These are phyloP conservation scores for Usnea hakonensis DNA, from an alignment of 495 filamentous ascomycete genomes.

Conservation along the genomic window DNA sequence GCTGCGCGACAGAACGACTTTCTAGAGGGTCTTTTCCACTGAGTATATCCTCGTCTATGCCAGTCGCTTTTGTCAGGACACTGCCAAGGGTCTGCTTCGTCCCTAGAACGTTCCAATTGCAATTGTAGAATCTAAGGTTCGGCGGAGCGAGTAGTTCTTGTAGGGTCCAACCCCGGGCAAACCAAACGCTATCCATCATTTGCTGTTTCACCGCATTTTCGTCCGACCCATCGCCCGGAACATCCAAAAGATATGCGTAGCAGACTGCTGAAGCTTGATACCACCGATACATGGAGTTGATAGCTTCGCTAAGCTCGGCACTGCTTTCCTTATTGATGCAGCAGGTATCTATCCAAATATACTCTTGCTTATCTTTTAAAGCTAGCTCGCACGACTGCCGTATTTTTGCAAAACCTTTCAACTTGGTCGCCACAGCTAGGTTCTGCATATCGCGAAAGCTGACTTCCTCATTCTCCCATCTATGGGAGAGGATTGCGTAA, in stretches of 20 bases:
- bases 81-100: slow-evolving; percentile 16
- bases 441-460: slow-evolving; percentile 13
- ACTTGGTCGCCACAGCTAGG: not conserved
- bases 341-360: slow-evolving; percentile 35
- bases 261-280: slow-evolving; percentile 24
- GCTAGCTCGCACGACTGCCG: slow-evolving; percentile 28
- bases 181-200: slow-evolving; percentile 27
- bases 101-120: slow-evolving; percentile 27
- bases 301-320: slow-evolving; percentile 32
- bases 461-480: slow-evolving; percentile 10
- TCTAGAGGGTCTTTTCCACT: not conserved
- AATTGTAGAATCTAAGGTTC: slow-evolving; percentile 28
- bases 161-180: slow-evolving; percentile 37
- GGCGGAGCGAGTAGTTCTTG: slow-evolving; percentile 35
- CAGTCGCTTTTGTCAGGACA: slow-evolving; percentile 21
- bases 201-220: not conserved
- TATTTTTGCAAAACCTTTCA: slow-evolving; percentile 27
- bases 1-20: slow-evolving; percentile 21
- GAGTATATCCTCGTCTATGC: slow-evolving; percentile 21
- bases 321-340: slow-evolving; percentile 37
- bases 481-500: slow-evolving; percentile 13
- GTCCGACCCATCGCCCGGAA: not conserved
- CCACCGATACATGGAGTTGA: slow-evolving; percentile 32
- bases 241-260: slow-evolving; percentile 28
- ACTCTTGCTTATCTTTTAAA: slow-evolving; percentile 22